Evolutionary conservation across 2,329 filamentous ascomycete species (phyloP), one percentile per base, ranked within the genome.

Genomic region (Cercospora janseana): DNA sequence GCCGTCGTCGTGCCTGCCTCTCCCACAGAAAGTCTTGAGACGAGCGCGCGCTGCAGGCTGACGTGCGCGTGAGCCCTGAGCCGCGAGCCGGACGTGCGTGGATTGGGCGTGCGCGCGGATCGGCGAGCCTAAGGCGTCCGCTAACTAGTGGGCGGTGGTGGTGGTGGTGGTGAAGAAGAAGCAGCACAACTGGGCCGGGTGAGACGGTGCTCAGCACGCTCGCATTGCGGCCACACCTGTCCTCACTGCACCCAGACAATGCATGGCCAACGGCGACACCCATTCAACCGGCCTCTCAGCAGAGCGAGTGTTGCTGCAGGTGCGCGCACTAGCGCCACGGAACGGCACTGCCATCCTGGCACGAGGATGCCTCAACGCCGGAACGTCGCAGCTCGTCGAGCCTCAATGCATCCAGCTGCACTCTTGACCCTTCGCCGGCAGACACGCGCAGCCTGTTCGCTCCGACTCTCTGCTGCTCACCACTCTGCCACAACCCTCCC

Each of bases 1-100:
- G 35, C 20, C 13, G 27, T 32, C 35, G 26, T 21, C 35, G 32
- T n/a, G n/a, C n/a, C n/a, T n/a, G 45, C 34, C 35, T 40, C 35
- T 35, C 35, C 41, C 28, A 16, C 24, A 43, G 40, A 43, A 49
- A 42, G 35, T 49, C 46, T 46, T 46, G 44, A 32, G 23, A 38
- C 32, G 23, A 31, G 16, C 15, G 9, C 9, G 34, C 34, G 23
- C 21, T 44, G 24, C 24, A 18, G 16, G 18, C 18, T 38, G 34
- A 38, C 34, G 34, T 38, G 34, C 9, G 34, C 10, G n/a, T n/a
- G n/a, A n/a, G n/a, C n/a, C n/a, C n/a, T n/a, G n/a, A n/a, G n/a
- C n/a, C n/a, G n/a, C n/a, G n/a, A n/a, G n/a, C n/a, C n/a, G n/a
- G n/a, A n/a, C n/a, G n/a, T n/a, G n/a, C n/a, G n/a, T n/a, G n/a